A percentile compares a stretch with the other conserved stretches of the same genome.
phyloP scores from a whole-genome alignment of 2,329 filamentous ascomycete species.

The Stagonosporopsis cucurbitacearum region DNA sequence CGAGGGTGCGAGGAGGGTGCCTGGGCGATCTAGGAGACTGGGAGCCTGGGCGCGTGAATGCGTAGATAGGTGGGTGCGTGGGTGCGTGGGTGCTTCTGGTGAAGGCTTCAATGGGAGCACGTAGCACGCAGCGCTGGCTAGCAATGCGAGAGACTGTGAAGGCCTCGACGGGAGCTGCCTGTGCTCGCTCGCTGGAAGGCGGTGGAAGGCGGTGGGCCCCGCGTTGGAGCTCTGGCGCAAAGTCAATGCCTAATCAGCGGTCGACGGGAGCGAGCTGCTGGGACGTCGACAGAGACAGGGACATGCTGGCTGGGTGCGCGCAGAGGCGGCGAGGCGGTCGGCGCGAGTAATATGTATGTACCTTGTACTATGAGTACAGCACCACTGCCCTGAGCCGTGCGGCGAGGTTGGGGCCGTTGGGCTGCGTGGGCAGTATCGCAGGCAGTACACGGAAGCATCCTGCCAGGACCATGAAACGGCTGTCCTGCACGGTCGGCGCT shows the following conservation, averaged over 20 bases:
- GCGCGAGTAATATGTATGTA: constrained; percentile 30
- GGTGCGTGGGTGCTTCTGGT: constrained; percentile 24
- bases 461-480: constrained; percentile 25
- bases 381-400: constrained; percentile 11
- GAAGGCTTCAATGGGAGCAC: constrained; percentile 28
- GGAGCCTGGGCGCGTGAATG: no score
- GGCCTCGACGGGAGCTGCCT: constrained; percentile 1
- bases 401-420: constrained; percentile 27
- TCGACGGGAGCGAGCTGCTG: constrained; percentile 21
- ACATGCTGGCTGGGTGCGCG: constrained; percentile 23
- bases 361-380: no score
- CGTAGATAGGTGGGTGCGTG: constrained; percentile 26
- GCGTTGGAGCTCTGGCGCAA: constrained; percentile 23
- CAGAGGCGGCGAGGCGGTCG: constrained; percentile 18
- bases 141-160: constrained; percentile 5
- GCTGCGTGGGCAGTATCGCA: constrained; percentile 30
- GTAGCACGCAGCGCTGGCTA: constrained; percentile 20
- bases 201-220: constrained; percentile 39
- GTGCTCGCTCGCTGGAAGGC: constrained; percentile 31
- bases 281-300: constrained; percentile 11
- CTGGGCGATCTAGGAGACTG: no score
- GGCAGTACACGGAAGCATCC: constrained; percentile 25
- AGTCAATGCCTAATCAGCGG: constrained; percentile 37
- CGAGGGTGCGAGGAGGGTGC: no score
- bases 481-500: constrained; percentile 23